Conservation (phyloP, 257 asterid species). For the Capsicum chinense region DNA sequence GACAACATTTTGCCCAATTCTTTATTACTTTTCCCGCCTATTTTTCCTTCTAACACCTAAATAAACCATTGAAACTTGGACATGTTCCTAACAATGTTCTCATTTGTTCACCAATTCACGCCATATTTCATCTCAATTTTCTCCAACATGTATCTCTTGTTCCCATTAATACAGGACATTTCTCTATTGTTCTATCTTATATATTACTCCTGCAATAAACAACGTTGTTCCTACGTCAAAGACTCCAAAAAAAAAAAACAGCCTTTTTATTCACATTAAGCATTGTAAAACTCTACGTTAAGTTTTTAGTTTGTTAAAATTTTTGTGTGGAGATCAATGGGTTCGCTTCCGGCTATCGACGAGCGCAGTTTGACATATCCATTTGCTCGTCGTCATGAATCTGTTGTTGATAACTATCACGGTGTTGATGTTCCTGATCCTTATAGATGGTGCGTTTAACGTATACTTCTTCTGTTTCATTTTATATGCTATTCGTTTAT, state of each 20-base stretch:
- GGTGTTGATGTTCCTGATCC: slow-evolving; percentile 80
- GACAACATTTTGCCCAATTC: slow-evolving; percentile 37
- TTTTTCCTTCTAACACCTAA: background rate
- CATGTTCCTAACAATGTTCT: background rate
- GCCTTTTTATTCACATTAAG: slow-evolving; percentile 5
- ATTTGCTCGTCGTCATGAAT: slow-evolving; percentile 69
- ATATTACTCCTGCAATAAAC: background rate
- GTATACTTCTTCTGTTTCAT: too few relatives aligned
- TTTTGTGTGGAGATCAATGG: slow-evolving; percentile 49
- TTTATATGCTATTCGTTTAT: too few relatives aligned
- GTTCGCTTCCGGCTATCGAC: slow-evolving; percentile 53
- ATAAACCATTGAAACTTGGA: background rate
- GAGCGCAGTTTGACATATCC: slow-evolving; percentile 58
- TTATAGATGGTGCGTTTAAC: slow-evolving; percentile 59
- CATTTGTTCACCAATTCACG: background rate
- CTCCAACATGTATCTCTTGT: background rate
- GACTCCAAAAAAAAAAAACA: background rate
- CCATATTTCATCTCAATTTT: slow-evolving; percentile 12
- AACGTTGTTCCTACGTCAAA: slow-evolving; percentile 18
- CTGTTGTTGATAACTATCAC: slow-evolving; percentile 75
- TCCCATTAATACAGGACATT: background rate
- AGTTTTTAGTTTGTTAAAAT: too few relatives aligned
- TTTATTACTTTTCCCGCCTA: background rate
- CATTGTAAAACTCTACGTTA: background rate
- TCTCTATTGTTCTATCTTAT: background rate